These are phyloP conservation scores for Globisporangium radiosum DNA, from an alignment of 352 stramenopile species.

Conservation along the genomic window DNA sequence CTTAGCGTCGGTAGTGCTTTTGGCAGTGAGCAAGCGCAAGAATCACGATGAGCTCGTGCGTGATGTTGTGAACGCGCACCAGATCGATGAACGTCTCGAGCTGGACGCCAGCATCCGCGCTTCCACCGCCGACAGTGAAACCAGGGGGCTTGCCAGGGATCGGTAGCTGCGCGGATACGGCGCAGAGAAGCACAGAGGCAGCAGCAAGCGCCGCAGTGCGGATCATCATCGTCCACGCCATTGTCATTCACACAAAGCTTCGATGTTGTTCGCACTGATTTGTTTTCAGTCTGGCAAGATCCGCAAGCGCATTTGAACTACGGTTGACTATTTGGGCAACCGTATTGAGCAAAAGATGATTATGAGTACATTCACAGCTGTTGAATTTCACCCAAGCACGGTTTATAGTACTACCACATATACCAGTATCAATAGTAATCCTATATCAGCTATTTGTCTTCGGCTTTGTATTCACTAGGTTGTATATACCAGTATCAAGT, in stretches of 20 bases:
- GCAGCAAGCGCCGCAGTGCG: slow-evolving; percentile 10
- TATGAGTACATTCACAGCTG: too few relatives aligned
- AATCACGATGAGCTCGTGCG: background rate
- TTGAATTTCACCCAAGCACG: too few relatives aligned
- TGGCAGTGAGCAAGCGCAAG: background rate
- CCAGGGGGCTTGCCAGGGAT: slow-evolving; percentile 56
- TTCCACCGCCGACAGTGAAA: slow-evolving; percentile 50
- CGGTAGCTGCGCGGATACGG: slow-evolving; percentile 36
- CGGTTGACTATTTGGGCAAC: too few relatives aligned
- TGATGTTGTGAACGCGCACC: slow-evolving; percentile 18
- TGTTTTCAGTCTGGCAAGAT: background rate
- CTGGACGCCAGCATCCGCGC: slow-evolving; percentile 53
- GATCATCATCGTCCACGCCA: slow-evolving; percentile 16
- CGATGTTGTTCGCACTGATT: background rate
- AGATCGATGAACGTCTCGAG: slow-evolving; percentile 82
- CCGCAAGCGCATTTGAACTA: too few relatives aligned
- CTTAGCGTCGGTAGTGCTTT: background rate
- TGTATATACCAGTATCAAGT: too few relatives aligned
- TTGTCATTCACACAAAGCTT: background rate
- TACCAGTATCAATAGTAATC: too few relatives aligned
- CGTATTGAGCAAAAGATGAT: too few relatives aligned
- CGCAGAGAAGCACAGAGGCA: slow-evolving; percentile 8
- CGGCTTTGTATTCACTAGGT: too few relatives aligned
- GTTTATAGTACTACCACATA: too few relatives aligned
- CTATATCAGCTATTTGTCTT: too few relatives aligned